Base-by-base conservation (phyloP, 2,329 filamentous ascomycete genomes). In the Fusarium dlaminii region DNA sequence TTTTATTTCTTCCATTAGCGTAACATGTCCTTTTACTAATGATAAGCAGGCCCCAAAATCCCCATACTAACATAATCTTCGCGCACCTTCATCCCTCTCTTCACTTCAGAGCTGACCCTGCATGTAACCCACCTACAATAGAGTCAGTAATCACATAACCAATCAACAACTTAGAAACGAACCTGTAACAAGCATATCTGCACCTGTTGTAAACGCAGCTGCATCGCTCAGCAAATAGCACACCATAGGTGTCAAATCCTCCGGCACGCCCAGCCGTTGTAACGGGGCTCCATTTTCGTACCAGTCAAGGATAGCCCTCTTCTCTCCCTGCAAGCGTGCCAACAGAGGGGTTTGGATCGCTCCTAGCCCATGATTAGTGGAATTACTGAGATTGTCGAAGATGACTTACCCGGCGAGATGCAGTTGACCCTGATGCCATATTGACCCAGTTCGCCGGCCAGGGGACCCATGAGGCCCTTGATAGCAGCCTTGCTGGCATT, bases 381-480 rank as follows among this genome's bases (percentile, higher is more conserved):
- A 5, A 8, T 11, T 1, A 1, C 4, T 29, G 3, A 42, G 29
- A 20, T 55, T 17, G 32, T 20, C 24, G 9, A 27, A 32, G 13
- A 6, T 22, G 48, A 22, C 15, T 30, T 39, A 22, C 37, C 59
- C 29, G 48, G 48, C 2, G 39, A 62, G 22, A 62, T 62, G 18
- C 39, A 61, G 29, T 61, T 61, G 18, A 61, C 58, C 27, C 58
- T 55, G 30, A 56, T 55, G 18, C 48, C 59, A 17, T 62, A 62
- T 5, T 62, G 48, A 2, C 59, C 59, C 8, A 56, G 20, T 24
- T 55, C 59, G 18, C 48, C 48, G 6, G 48, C 59, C 3, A 55
- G 7, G 0, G 48, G 59, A 5, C 59, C 48, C 48, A 62, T 56
- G 1, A 62, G 37, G 0, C 39, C 48, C 20, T 55, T 55, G 30